A percentile compares a stretch with the other conserved stretches of the same genome.
phyloP scores from a whole-genome alignment of 2,329 filamentous ascomycete genomes.

The Colletotrichum coccodes region DNA sequence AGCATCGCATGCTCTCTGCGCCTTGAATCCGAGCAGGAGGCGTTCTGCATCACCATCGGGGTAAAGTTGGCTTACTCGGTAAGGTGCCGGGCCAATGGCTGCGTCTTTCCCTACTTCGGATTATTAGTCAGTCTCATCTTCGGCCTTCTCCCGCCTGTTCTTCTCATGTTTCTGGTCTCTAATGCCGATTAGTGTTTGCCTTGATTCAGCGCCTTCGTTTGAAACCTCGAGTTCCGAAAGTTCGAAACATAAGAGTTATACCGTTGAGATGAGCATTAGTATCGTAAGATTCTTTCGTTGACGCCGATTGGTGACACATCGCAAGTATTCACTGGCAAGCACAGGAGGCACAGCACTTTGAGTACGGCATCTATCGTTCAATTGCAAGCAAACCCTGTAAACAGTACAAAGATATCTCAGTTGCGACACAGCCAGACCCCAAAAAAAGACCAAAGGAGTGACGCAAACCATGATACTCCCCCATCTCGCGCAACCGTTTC shows the following conservation, averaged over 20 bases:
- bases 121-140: conserved; percentile 29
- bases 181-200: conserved; percentile 23
- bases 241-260: background rate
- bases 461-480: conserved; percentile 20
- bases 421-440: conserved; percentile 2
- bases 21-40: conserved; percentile 44
- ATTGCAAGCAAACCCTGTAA: conserved; percentile 16
- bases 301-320: too few relatives aligned
- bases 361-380: conserved; percentile 23
- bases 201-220: conserved; percentile 58
- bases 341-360: background rate
- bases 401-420: conserved; percentile 18
- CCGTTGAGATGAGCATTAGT: too few relatives aligned
- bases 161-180: background rate
- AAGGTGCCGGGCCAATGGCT: too few relatives aligned
- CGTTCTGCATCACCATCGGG: conserved; percentile 43
- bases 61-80: too few relatives aligned
- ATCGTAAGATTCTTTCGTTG: too few relatives aligned
- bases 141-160: background rate
- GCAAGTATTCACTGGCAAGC: background rate
- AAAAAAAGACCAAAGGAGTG: conserved; percentile 27
- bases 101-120: conserved; percentile 42
- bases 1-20: conserved; percentile 45
- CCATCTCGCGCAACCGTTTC: conserved; percentile 15
- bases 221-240: background rate